Evolutionary conservation across 2,329 filamentous ascomycete genomes (phyloP).

Genomic region (Fusarium proliferatum): DNA sequence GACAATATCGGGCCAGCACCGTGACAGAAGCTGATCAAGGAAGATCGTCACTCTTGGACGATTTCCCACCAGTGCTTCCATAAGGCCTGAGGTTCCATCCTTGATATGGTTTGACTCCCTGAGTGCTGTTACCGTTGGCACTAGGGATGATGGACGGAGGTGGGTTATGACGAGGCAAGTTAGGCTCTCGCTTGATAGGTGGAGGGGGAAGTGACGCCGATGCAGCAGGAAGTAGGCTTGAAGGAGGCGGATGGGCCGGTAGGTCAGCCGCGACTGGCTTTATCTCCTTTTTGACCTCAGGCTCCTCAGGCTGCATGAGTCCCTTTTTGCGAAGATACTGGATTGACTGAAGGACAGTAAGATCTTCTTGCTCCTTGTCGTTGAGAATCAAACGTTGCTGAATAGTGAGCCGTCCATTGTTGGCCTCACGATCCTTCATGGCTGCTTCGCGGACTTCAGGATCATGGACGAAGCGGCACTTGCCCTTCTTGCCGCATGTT

Average conservation of each 20-base stretch:
- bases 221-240: conserved; percentile 53
- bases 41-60: conserved; percentile 49
- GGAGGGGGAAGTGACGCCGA: conserved; percentile 52
- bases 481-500: conserved; percentile 77
- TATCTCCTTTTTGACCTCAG: conserved; percentile 29
- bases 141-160: conserved; percentile 46
- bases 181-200: conserved; percentile 49
- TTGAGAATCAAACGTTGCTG: conserved; percentile 74
- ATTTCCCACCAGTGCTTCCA: conserved; percentile 48
- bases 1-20: background rate
- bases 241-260: conserved; percentile 31
- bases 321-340: conserved; percentile 72
- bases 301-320: conserved; percentile 53
- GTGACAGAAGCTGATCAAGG: conserved; percentile 38
- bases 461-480: conserved; percentile 79
- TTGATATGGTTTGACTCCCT: conserved; percentile 51
- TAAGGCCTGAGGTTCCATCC: conserved; percentile 54
- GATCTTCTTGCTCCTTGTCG: conserved; percentile 75
- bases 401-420: conserved; percentile 73
- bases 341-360: conserved; percentile 73
- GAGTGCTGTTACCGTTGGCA: conserved; percentile 48
- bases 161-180: conserved; percentile 48
- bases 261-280: conserved; percentile 29
- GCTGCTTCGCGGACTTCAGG: conserved; percentile 71
- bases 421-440: conserved; percentile 71